Base-by-base conservation (phyloP, 768 basidiomycete genomes). In the Leucosporidium yakuticum region DNA sequence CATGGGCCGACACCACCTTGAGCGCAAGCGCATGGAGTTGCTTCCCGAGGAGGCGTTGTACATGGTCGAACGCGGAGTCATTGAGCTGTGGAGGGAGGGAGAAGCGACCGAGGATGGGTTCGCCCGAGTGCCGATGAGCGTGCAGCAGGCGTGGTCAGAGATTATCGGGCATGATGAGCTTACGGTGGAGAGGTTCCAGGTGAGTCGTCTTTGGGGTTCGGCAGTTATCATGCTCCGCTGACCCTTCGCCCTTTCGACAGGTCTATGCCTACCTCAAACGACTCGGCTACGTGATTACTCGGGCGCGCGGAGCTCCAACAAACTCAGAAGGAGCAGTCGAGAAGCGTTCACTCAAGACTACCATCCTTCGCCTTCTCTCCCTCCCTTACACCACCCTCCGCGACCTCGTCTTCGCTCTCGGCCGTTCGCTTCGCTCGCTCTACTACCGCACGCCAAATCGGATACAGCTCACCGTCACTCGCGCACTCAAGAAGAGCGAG, bases 11-110 rank as follows among this genome's bases (percentile, higher is more conserved):
- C 89, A 67, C 68, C 69, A 70, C 58, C 54, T 62, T 62, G 74
- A n/a, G 67, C 75, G 31, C 20, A 90, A 87, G 77, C 81, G 86
- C 32, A 80, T 91, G 23, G 92, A 97, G 75, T 82, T 99, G 0
- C 82, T 99, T 3, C 96, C 96, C 0, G 96, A 99, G 80, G 96
- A 99, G 80, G 86, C 91, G 0, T 83, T 99, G 23, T 98, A 97
- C 81, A 84, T 98, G 39, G 83, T 95, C 55, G 96, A 98, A 79
- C 82, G 94, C 53, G 95, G 96, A 0, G 83, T 88, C 3, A 80
- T 97, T 69, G 88, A 90, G 69, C 92, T 92, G 75, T 92, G 88
- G 84, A 88, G 86, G 75, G 81, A 85, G 69, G 34, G 3, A 9
- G 63, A 31, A 17, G 60, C 29, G 21, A 54, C 44, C 29, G 59